Base-by-base conservation (phyloP, 768 basidiomycete genomes). In the Russula lepida region DNA sequence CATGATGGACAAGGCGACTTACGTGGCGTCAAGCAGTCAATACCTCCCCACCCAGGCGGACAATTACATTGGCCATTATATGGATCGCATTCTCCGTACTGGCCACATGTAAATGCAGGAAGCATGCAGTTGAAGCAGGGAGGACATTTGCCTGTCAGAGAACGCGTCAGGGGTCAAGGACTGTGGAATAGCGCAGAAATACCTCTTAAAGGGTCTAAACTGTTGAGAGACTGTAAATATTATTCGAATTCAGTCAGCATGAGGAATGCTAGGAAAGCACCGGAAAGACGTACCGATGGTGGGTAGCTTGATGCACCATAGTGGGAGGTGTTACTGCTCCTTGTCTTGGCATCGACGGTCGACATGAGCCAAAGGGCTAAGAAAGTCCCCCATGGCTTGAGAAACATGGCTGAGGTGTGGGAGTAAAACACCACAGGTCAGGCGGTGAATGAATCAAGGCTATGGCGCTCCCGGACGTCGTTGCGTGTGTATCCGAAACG, bases 1-100 rank as follows among this genome's bases (percentile, higher is more conserved):
- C 25, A 28, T 8, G 39, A 21, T 28, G 9, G 33, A 7, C 9
- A 30, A 30, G 46, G 21, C 6, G 15, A 81, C 91, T 51, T 74
- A 97, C 95, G 88, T 23, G 97, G 95, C 8, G 83, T 82, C 55
- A 97, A 74, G 74, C 97, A 99, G 69, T 98, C 95, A 39, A 94
- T 88, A 1, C 97, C 97, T 49, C 93, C 92, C 85, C 95, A 99
- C n/a, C 97, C 97, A 44, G 92, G 82, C 1, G 94, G 93, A 69
- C 97, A 99, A 69, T 92, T 86, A 75, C 97, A 99, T 68, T 97
- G 93, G 1, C 97, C 97, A 69, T 98, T 85, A 69, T 89, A 98
- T 52, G 83, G 79, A 69, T 95, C 87, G 74, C 97, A 99, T 47
- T 84, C 76, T 28, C 93, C 95, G 66, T 84, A 97, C 73, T 98